These are phyloP conservation scores for Bonia amplexicaulis DNA, from an alignment of 176 grass and related monocot genomes.

Conservation along the genomic window DNA sequence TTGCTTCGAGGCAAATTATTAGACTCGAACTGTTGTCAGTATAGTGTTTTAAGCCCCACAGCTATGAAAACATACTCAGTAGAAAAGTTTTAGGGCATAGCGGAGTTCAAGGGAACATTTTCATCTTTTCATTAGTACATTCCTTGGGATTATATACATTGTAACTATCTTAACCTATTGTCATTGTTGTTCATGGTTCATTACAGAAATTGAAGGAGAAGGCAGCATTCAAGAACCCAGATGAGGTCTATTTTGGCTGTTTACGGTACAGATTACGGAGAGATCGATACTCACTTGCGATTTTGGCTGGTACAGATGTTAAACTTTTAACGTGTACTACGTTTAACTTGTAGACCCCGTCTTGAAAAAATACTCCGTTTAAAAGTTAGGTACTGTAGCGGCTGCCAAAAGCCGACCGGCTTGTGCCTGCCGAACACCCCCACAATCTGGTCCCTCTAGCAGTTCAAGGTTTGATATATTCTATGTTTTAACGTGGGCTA, in stretches of 20 bases:
- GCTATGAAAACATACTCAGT: neutral
- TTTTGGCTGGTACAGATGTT: no score
- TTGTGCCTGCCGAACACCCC: no score
- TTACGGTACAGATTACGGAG: no score
- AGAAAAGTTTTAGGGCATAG: neutral
- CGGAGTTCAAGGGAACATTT: neutral
- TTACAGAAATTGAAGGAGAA: conserved; percentile 81
- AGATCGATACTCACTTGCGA: no score
- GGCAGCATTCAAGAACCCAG: conserved; percentile 66
- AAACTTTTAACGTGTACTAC: no score
- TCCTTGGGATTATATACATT: neutral
- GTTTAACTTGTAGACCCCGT: no score
- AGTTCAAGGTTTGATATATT: neutral
- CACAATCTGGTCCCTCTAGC: neutral
- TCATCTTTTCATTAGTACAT: neutral
- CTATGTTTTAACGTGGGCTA: conserved; percentile 14
- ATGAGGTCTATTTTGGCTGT: conserved; percentile 99
- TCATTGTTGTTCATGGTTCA: neutral
- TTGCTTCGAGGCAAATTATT: neutral
- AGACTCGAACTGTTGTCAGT: neutral
- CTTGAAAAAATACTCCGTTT: no score
- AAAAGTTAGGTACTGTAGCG: no score
- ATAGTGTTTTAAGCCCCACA: neutral
- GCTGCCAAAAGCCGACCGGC: no score
- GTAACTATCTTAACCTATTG: neutral